phyloP scores from a whole-genome alignment of 2,329 filamentous ascomycete species.

The Neonectria hederae region DNA sequence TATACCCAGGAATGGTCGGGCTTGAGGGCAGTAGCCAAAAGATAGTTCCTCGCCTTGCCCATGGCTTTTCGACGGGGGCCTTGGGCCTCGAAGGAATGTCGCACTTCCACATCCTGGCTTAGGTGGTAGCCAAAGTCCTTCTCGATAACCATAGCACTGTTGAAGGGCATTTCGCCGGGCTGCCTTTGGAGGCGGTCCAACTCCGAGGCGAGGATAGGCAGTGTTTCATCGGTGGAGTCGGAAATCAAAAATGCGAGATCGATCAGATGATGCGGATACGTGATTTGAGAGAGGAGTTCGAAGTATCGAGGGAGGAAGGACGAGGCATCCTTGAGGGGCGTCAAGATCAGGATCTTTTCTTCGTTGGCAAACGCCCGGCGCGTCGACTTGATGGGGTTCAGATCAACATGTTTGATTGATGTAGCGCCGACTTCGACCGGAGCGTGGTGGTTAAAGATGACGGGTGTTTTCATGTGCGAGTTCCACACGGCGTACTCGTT shows the following conservation, averaged over 20 bases:
- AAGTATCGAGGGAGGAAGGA: conserved; percentile 88
- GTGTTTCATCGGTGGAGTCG: conserved; percentile 89
- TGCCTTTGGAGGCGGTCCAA: conserved; percentile 87
- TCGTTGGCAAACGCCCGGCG: conserved; percentile 80
- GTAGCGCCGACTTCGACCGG: conserved; percentile 85
- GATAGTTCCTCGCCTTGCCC: conserved; percentile 90
- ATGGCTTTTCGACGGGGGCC: conserved; percentile 90
- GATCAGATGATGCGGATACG: conserved; percentile 94
- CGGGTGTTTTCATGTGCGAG: conserved; percentile 87
- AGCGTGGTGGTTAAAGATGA: conserved; percentile 95
- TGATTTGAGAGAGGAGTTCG: conserved; percentile 87
- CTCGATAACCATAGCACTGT: conserved; percentile 83
- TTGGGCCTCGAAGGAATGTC: conserved; percentile 88
- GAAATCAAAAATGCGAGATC: conserved; percentile 95
- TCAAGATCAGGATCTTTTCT: conserved; percentile 90
- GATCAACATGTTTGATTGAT: conserved; percentile 81
- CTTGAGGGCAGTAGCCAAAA: conserved; percentile 84
- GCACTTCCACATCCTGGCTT: conserved; percentile 82
- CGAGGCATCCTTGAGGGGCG: conserved; percentile 90
- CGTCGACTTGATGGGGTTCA: conserved; percentile 87
- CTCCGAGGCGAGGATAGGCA: conserved; percentile 86
- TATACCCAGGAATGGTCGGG: conserved; percentile 98
- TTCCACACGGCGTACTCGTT: conserved; percentile 94
- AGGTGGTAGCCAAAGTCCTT: conserved; percentile 86
- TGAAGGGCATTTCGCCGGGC: conserved; percentile 83